Evolutionary conservation across 2,329 filamentous ascomycete species (phyloP).

Genomic region (Stenocarpella maydis): DNA sequence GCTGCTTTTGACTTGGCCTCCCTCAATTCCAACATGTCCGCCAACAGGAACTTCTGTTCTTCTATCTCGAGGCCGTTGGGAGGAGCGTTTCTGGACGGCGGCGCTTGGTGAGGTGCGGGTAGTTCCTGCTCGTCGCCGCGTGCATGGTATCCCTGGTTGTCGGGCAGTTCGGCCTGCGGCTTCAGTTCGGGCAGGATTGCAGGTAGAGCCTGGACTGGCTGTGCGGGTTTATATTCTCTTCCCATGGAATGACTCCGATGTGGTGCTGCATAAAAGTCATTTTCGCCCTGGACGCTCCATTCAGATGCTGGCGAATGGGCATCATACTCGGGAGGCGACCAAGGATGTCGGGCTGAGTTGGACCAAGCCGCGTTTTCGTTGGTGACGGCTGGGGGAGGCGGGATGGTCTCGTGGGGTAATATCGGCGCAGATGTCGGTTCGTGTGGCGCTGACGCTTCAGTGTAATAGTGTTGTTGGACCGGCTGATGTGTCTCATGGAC

Average conservation of each 20-base stretch:
- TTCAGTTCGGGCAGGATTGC: slow-evolving; percentile 33
- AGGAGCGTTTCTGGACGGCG: slow-evolving; percentile 23
- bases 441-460: slow-evolving; percentile 23
- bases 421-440: slow-evolving; percentile 9
- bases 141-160: slow-evolving; percentile 28
- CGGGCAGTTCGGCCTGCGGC: slow-evolving; percentile 34
- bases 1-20: slow-evolving; percentile 18
- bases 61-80: slow-evolving; percentile 33
- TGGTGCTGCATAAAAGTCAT: slow-evolving; percentile 16
- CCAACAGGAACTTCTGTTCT: slow-evolving; percentile 33
- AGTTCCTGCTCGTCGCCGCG: slow-evolving; percentile 33
- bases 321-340: slow-evolving; percentile 35
- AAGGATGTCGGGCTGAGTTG: slow-evolving; percentile 28
- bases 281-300: slow-evolving; percentile 29
- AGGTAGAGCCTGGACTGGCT: slow-evolving; percentile 28
- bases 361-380: slow-evolving; percentile 26
- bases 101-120: slow-evolving; percentile 33
- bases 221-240: not conserved
- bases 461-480: slow-evolving; percentile 11
- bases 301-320: slow-evolving; percentile 26
- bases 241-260: not conserved
- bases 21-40: slow-evolving; percentile 31
- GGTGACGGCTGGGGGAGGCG: slow-evolving; percentile 19
- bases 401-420: not conserved
- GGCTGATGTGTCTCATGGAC: slow-evolving; percentile 18